Evolutionary conservation across 495 filamentous ascomycete species (phyloP), one percentile per base, ranked within the genome.

Genomic region (Paragyromitra xinjiangensis): DNA sequence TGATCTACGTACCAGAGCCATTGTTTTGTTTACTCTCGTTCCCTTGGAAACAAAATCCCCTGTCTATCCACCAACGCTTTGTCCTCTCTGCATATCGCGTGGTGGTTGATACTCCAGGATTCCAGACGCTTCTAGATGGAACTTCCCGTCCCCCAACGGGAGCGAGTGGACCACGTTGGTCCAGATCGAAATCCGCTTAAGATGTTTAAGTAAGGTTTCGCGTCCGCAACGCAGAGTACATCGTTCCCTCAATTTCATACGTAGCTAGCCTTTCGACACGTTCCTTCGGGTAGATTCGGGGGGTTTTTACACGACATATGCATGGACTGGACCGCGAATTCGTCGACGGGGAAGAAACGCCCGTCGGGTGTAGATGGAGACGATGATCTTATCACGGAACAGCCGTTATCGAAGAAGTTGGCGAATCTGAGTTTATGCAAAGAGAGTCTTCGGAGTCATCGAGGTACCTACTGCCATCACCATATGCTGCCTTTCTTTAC

Each of bases 391-490:
- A 39, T 69, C 29, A 59, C 59, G 45, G 77, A 80, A 50, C 78
- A 89, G 73, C 87, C 91, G 24, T 85, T 94, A 29, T 88, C 90
- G 48, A 99, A 99, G 85, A 87, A 90, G 78, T 88, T 99, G 83
- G 91, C 92, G 80, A 85, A 90, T 65, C 88, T 99, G 22, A 92
- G 94, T 83, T 85, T 98, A 65, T 91, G 93, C 94, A 89, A 77
- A 88, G 84, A 61, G 67, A 70, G 68, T 53, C 55, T 59, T 42
- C 62, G 56, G 40, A 78, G 34, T 68, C 44, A 40, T 70, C 59
- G 53, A 75, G 68, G 69, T 69, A 82, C 71, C 65, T 51, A 29
- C 80, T 75, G 48, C 78, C 80, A 29, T 69, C 80, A 53, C 75
- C 81, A 40, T 37, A 58, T 24, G 56, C 81, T 29, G 53, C 75